phyloP scores from a whole-genome alignment of 1,139 yeast genomes.

The Lodderomyces theae region DNA sequence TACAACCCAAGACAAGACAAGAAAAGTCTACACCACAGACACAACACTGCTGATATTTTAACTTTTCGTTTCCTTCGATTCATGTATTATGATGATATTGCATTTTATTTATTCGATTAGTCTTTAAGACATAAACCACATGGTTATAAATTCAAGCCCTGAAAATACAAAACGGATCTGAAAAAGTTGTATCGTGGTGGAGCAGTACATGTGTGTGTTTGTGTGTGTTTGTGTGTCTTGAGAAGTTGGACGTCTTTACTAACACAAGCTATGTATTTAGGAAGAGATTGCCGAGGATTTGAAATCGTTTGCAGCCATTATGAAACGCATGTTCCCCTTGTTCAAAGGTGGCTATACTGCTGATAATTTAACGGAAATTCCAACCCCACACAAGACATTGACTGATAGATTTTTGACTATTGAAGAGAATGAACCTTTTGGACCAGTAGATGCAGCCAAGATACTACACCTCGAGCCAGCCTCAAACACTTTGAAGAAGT shows the following conservation, averaged over 20 bases:
- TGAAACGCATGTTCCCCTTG: slow-evolving; percentile 83
- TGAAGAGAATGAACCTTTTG: slow-evolving; percentile 96
- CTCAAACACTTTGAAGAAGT: slow-evolving; percentile 62
- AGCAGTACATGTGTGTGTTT: too few relatives aligned
- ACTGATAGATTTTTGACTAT: slow-evolving; percentile 83
- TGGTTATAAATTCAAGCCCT: slow-evolving; percentile 48
- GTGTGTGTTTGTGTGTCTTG: too few relatives aligned
- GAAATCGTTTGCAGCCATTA: slow-evolving; percentile 51
- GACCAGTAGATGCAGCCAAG: slow-evolving; percentile 94
- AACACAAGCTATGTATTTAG: slow-evolving; percentile 22
- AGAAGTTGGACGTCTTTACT: slow-evolving; percentile 7
- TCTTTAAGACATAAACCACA: slow-evolving; percentile 64
- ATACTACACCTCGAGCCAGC: slow-evolving; percentile 85
- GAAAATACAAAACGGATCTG: slow-evolving; percentile 5
- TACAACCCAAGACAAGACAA: too few relatives aligned
- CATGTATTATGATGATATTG: slow-evolving; percentile 30
- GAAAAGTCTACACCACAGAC: too few relatives aligned
- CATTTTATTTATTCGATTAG: slow-evolving; percentile 54
- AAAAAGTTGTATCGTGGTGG: not conserved
- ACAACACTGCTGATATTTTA: too few relatives aligned
- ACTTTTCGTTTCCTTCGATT: too few relatives aligned
- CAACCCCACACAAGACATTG: slow-evolving; percentile 80
- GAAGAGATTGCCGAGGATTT: slow-evolving; percentile 50
- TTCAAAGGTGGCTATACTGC: slow-evolving; percentile 47
- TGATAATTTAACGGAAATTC: slow-evolving; percentile 89